Evolutionary conservation across 495 filamentous ascomycete species (phyloP).

Genomic region (Annulohypoxylon bovei): DNA sequence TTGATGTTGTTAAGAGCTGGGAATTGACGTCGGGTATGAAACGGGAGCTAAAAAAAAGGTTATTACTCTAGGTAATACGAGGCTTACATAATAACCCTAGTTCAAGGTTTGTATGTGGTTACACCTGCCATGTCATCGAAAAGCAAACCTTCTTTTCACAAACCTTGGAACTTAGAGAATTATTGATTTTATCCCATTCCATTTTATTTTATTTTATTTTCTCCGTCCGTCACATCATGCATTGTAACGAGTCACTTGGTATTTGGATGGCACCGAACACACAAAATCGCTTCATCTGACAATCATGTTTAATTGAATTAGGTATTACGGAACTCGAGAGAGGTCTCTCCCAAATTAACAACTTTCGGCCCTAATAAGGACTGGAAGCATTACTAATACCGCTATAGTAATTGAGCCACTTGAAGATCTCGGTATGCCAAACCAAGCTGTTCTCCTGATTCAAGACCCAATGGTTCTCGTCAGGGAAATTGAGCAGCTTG

Average conservation of each 20-base stretch:
- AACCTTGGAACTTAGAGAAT: not conserved
- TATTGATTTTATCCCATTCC: not conserved
- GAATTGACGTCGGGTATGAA: conserved; percentile 13
- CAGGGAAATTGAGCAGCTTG: conserved; percentile 66
- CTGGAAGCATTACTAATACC: conserved; percentile 53
- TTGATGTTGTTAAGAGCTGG: conserved; percentile 5
- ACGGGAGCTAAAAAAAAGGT: conserved; percentile 18
- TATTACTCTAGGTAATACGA: not conserved
- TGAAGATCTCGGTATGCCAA: conserved; percentile 78
- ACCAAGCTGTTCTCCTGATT: conserved; percentile 77
- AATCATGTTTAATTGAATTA: conserved; percentile 41
- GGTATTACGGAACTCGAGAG: conserved; percentile 28
- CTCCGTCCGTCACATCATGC: not conserved
- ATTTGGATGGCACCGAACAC: not conserved
- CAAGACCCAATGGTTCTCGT: conserved; percentile 75
- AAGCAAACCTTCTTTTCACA: not conserved
- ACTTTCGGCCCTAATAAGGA: conserved; percentile 39
- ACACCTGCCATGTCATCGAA: conserved; percentile 1
- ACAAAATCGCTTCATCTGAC: conserved; percentile 37
- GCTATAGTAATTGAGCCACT: conserved; percentile 78
- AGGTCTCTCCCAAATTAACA: not conserved
- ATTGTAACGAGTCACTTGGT: conserved; percentile 7
- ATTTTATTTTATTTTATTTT: not conserved
- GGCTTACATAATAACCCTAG: conserved; percentile 1
- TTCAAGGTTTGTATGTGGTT: not conserved